Base-by-base conservation (phyloP, 148 eudicot genomes). In the Selenicereus undatus region DNA sequence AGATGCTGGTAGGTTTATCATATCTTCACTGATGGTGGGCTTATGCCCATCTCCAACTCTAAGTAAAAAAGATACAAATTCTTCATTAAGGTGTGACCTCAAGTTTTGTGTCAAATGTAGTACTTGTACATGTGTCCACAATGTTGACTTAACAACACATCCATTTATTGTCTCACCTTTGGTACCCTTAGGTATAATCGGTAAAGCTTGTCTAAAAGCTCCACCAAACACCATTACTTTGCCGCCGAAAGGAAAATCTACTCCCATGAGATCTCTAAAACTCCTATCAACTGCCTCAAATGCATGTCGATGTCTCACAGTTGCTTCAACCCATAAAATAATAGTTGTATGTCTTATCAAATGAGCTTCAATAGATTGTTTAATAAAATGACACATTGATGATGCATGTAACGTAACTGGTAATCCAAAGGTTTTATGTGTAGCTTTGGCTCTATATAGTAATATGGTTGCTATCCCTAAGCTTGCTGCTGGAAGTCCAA, bases 281-380 rank as follows among this genome's bases (percentile, higher is more conserved):
- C 32, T 17, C 9, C 62, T 29, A 30, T 71, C 45, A 8, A 22
- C n/a, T 35, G 74, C 74, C 21, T 71, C 74, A 35, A 30, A 71
- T 24, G 62, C 76, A 24, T 74, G 58, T 48, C 36, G 27, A 26
- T 74, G 62, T 22, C 29, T 52, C 76, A 74, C 50, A 50, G 76
- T 62, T 20, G 27, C 32, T 62, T 62, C 68, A 62, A 1, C 43
- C 43, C 43, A 39, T 39, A 39, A 1, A 39, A 39, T 39, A 39
- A 39, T 5, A 39, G 3, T 0, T 4, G 8, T 0, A 39, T 39
- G 43, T 39, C 43, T 1, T 39, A 39, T 39, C 43, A 39, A 39
- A 39, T 39, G 43, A 39, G 43, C 5, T 39, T 39, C 43, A 39
- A 39, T 5, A 39, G 8, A 39, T 39, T 39, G 8, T 39, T 39